phyloP scores from a whole-genome alignment of 352 stramenopile species.

The Pythium diclinum region DNA sequence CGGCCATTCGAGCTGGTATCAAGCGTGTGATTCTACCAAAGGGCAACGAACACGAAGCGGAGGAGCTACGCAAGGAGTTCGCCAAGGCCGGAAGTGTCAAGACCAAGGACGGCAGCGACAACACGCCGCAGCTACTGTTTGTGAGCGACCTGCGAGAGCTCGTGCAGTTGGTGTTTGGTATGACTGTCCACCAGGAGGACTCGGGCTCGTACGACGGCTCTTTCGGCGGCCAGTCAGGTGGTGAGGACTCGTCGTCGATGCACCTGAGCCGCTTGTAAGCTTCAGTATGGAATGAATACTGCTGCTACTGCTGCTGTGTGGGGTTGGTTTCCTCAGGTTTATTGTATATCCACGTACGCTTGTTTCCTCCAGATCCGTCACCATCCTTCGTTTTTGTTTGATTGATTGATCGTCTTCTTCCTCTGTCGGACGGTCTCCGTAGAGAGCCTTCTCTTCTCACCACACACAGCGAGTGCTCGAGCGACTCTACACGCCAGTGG shows the following conservation, averaged over 20 bases:
- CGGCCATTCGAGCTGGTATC: slow-evolving; percentile 82
- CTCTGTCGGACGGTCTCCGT: background rate
- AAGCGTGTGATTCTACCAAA: slow-evolving; percentile 74
- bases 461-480: background rate
- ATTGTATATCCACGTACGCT: slow-evolving; percentile 19
- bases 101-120: slow-evolving; percentile 17
- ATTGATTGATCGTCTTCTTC: background rate
- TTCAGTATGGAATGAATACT: background rate
- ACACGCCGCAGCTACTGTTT: slow-evolving; percentile 45
- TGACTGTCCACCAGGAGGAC: slow-evolving; percentile 37
- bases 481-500: slow-evolving; percentile 13
- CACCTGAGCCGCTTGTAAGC: slow-evolving; percentile 21
- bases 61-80: slow-evolving; percentile 69
- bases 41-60: slow-evolving; percentile 70
- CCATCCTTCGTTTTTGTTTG: background rate
- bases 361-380: slow-evolving; percentile 6
- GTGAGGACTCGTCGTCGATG: slow-evolving; percentile 6
- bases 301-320: background rate
- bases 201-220: slow-evolving; percentile 28
- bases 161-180: slow-evolving; percentile 63
- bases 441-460: background rate
- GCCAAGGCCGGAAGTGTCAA: slow-evolving; percentile 23
- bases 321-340: background rate
- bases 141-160: slow-evolving; percentile 69
- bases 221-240: slow-evolving; percentile 9